Percentiles rank a stretch among this genome's conserved stretches.
phyloP scores from a whole-genome alignment of 345 rosid genomes.

The Acer negundo region DNA sequence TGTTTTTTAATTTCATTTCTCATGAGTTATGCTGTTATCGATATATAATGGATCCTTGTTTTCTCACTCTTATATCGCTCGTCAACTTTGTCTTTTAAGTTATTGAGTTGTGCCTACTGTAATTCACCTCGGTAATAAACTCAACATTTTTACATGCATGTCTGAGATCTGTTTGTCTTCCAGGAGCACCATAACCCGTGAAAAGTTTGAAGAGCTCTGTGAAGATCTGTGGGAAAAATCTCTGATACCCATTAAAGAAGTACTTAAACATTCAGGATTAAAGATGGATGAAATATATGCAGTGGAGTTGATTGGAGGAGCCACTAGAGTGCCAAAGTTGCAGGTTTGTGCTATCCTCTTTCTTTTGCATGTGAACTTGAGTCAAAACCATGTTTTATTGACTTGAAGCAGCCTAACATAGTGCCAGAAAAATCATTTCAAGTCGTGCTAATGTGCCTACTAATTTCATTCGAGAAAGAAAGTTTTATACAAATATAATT shows the following conservation, averaged over 20 bases:
- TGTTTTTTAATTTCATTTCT: not conserved
- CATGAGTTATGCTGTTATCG: not conserved
- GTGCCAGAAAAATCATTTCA: not conserved
- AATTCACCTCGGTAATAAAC: not conserved
- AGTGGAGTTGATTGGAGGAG: constrained; percentile 96
- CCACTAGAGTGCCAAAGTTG: constrained; percentile 97
- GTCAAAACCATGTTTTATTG: constrained; percentile 4
- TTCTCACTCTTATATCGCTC: not conserved
- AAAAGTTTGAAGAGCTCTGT: constrained; percentile 97
- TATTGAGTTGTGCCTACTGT: not conserved
- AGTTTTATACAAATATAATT: no score
- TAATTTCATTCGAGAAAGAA: no score
- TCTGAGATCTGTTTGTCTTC: constrained; percentile 19
- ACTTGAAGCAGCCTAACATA: not conserved
- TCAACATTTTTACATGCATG: constrained; percentile 11
- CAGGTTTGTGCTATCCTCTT: constrained; percentile 58
- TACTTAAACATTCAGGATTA: constrained; percentile 75
- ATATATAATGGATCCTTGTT: not conserved
- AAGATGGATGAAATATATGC: constrained; percentile 80
- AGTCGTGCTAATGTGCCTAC: no score
- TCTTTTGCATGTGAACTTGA: constrained; percentile 12
- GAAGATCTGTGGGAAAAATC: constrained; percentile 92
- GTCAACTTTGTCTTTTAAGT: not conserved
- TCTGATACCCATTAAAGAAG: constrained; percentile 74
- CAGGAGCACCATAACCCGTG: constrained; percentile 96